These are phyloP conservation scores for Talaromyces marneffei DNA, from an alignment of 2,329 filamentous ascomycete genomes.

Conservation along the genomic window DNA sequence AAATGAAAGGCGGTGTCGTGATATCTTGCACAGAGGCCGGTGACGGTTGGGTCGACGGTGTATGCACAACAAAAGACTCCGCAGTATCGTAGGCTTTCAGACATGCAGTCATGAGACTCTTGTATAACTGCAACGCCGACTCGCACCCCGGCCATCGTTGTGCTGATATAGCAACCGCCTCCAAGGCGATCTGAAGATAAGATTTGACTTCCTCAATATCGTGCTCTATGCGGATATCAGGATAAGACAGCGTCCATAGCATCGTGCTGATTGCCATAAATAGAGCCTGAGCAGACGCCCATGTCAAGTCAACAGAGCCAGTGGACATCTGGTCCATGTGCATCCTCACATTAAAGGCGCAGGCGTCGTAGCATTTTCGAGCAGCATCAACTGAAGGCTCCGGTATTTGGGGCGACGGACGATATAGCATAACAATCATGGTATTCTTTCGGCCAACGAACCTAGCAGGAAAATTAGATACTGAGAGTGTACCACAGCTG, in stretches of 20 bases:
- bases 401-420: slow-evolving; percentile 87
- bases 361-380: slow-evolving; percentile 73
- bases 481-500: background rate
- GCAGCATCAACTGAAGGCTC: slow-evolving; percentile 76
- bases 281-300: slow-evolving; percentile 83
- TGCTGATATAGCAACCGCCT: slow-evolving; percentile 71
- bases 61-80: slow-evolving; percentile 48
- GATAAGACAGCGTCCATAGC: slow-evolving; percentile 85
- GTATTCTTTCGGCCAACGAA: slow-evolving; percentile 69
- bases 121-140: slow-evolving; percentile 77
- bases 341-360: slow-evolving; percentile 73
- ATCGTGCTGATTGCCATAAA: slow-evolving; percentile 91
- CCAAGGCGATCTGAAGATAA: slow-evolving; percentile 67
- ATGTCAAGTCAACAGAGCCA: slow-evolving; percentile 76
- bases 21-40: slow-evolving; percentile 36
- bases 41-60: slow-evolving; percentile 39
- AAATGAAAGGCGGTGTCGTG: slow-evolving; percentile 35
- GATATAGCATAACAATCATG: slow-evolving; percentile 80
- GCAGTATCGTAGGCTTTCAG: slow-evolving; percentile 75
- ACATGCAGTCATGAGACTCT: slow-evolving; percentile 77
- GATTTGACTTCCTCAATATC: slow-evolving; percentile 68
- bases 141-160: slow-evolving; percentile 88
- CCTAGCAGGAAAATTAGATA: slow-evolving; percentile 32
- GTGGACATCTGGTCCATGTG: slow-evolving; percentile 73
- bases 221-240: slow-evolving; percentile 70